A percentile compares a stretch with the other conserved stretches of the same genome.
Evolutionary conservation across 192 early-diverging fungal genomes (phyloP).

Genomic region (Chytriomyces confervae): DNA sequence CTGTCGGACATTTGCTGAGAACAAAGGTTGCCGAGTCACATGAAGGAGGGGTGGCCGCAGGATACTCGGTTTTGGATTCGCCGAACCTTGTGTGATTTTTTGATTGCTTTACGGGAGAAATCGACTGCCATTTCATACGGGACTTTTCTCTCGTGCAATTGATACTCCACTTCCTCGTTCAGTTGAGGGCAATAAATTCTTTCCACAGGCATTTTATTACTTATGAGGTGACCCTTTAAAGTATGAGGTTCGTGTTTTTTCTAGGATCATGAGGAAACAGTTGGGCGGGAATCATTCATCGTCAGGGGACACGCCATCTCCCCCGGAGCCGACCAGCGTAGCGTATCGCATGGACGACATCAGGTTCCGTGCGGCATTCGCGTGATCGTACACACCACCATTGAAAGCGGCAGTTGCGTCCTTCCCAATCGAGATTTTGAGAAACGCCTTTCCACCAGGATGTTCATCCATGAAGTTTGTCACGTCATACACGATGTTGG

Average conservation of each 20-base stretch:
- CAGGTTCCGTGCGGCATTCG: constrained; percentile 86
- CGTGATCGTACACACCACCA: constrained; percentile 84
- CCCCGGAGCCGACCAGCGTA: constrained; percentile 29
- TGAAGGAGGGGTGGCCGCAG: constrained; percentile 96
- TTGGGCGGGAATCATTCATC: no score
- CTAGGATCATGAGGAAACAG: no score
- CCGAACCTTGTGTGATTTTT: constrained; percentile 39
- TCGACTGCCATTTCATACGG: no score
- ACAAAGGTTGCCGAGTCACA: constrained; percentile 84
- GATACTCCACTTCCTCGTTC: no score
- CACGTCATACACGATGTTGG: constrained; percentile 80
- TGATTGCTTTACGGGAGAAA: no score
- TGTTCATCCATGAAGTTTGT: constrained; percentile 48
- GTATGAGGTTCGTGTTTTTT: no score
- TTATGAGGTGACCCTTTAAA: no score
- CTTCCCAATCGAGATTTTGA: constrained; percentile 77
- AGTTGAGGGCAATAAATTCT: no score
- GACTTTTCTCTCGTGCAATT: no score
- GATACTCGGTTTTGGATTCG: constrained; percentile 92
- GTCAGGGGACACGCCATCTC: no score
- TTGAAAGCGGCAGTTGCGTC: constrained; percentile 87
- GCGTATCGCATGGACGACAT: constrained; percentile 56
- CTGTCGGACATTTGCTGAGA: constrained; percentile 88
- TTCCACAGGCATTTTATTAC: no score
- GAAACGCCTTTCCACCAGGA: constrained; percentile 79